Evolutionary conservation across 768 basidiomycete genomes (phyloP), one percentile per base, ranked within the genome.

Genomic region (Hypholoma fasciculare): DNA sequence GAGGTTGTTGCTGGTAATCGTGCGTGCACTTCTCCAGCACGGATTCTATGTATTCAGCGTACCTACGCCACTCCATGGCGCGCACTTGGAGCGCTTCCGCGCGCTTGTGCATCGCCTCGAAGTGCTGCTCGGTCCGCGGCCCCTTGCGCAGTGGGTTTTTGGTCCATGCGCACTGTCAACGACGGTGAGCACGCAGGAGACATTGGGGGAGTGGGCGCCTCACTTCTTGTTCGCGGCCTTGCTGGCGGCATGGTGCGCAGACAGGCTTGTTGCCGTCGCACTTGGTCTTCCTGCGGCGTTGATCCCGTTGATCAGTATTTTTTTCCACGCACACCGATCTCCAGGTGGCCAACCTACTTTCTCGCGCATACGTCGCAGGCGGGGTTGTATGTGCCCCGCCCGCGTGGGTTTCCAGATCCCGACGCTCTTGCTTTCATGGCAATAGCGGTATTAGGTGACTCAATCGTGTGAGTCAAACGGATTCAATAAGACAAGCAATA

Each of bases 221-320:
- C 47, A 79, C 78, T 67, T 80, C 78, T 50, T 68, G 68, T 38
- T 69, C 64, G 51, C 78, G 73, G 7, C 78, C 78, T 52, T 71
- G 69, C 14, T 56, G 55, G 34, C 67, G 61, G 64, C 81, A 81
- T 17, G 76, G 71, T 48, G 70, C 67, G 60, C 81, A 82, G 30
- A 73, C 64, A 39, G 81, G 81, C 60, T 75, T 76, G 43, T 63
- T 61, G 27, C 78, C 81, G 60, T 78, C 78, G 66, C 81, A 82
- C 63, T 76, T 79, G 12, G 72, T 76, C 61, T 80, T 80, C 65
- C 80, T 80, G 56, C 51, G 11, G 52, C 34, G 39, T 58, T 56
- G 23, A 43, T 36, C 36, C 36, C 34, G 39, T 58, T 56, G 23
- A 43, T 36, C 36, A 38, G 55, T 23, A 38, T 9, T 8, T 19